Base-by-base conservation (phyloP, 768 basidiomycete species). In the Lactarius deliciosus region DNA sequence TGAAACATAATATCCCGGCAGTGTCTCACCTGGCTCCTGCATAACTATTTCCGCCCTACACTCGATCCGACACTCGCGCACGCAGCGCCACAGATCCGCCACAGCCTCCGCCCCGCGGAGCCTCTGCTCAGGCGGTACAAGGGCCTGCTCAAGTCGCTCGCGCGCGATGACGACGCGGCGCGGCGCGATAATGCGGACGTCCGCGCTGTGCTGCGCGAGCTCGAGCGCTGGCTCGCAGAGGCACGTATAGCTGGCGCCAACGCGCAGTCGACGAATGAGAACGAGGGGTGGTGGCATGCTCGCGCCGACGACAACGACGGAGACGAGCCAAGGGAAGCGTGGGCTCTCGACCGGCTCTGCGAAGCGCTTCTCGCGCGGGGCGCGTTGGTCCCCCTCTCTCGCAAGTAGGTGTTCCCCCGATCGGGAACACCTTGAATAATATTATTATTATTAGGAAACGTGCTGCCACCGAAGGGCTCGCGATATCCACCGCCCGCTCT, bases 11-110 rank as follows among this genome's bases (percentile, higher is more conserved):
- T 40, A 15, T 40, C 38, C 43, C n/a, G 3, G 10, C 69, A 96
- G 93, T 88, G 90, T 5, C 83, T 96, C 80, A 74, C 78, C 53
- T 97, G 94, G 93, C 83, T 97, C 28, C 79, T 93, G 43, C 81
- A 86, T 66, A 88, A 93, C 71, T 97, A 94, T 75, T 96, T 92
- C 74, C 79, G 90, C 13, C 92, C 93, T 0, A 90, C 85, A 10
- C 78, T 90, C 60, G 86, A 87, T 72, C 86, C 85, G 0, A 28
- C 69, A 0, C 38, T 66, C 30, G 72, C 78, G 1, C 64, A 74
- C 9, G 73, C 74, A 10, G 67, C 76, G 2, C 75, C 78, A 61
- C 59, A 77, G 40, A 75, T 50, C 43, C 43, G 18, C 43, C 43
- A 18, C 43, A 18, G 20, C 20, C 50, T 87, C 43, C 83, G 88